phyloP scores from a whole-genome alignment of 371 early-diverging fungal genomes.

The Rhizopus delemar region DNA sequence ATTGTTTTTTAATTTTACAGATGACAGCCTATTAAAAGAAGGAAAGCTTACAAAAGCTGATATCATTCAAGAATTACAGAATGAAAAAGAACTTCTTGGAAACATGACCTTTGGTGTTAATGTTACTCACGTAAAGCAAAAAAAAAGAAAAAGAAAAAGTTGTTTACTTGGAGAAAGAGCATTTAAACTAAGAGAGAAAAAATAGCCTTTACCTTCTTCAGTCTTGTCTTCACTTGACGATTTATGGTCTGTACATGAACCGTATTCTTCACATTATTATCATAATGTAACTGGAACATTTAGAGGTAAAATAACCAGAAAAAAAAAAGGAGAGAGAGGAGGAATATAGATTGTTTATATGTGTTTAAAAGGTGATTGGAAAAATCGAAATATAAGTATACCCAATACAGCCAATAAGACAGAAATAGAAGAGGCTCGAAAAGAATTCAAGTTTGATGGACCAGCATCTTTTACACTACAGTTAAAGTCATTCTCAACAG shows the following conservation, averaged over 20 bases:
- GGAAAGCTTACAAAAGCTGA: conserved; percentile 38
- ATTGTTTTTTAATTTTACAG: conserved; percentile 47
- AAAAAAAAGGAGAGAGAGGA: conserved; percentile 14
- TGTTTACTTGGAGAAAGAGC: background rate
- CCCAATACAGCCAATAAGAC: conserved; percentile 34
- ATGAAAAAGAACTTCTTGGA: conserved; percentile 41
- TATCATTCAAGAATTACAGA: conserved; percentile 34
- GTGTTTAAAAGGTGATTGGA: conserved; percentile 37
- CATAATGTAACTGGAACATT: conserved; percentile 68
- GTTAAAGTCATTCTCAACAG: conserved; percentile 47
- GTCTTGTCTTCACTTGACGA: conserved; percentile 37
- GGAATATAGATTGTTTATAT: no score
- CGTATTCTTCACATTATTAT: conserved; percentile 48
- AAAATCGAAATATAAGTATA: conserved; percentile 34
- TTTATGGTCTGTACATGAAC: conserved; percentile 29
- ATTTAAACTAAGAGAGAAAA: background rate
- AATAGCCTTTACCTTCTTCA: conserved; percentile 45
- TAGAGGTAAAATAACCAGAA: conserved; percentile 44
- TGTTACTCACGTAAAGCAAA: conserved; percentile 44
- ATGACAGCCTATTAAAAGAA: conserved; percentile 35
- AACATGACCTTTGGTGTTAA: conserved; percentile 61
- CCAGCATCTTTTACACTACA: conserved; percentile 51
- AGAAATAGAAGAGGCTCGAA: conserved; percentile 34
- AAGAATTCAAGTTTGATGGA: conserved; percentile 34
- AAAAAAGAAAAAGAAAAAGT: background rate